Conservation (phyloP, 2,329 filamentous ascomycete species). For the Cladosporium sp. region DNA sequence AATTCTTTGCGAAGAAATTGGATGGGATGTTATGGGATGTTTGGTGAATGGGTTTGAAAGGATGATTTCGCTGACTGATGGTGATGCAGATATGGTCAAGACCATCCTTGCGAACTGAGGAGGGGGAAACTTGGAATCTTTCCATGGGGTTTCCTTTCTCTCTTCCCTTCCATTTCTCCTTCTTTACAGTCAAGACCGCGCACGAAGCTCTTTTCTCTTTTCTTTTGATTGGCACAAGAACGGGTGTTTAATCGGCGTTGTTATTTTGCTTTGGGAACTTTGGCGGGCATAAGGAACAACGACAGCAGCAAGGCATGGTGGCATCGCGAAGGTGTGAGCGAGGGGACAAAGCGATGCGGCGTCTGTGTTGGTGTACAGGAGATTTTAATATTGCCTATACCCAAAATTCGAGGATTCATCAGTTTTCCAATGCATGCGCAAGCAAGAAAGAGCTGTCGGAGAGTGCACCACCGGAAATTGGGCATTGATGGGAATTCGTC, state of each 20-base stretch:
- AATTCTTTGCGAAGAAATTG: neutral
- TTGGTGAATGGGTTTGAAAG: neutral
- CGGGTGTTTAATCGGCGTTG: neutral
- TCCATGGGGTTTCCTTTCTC: neutral
- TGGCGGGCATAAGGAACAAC: neutral
- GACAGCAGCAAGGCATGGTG: neutral
- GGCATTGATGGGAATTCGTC: too few species aligned
- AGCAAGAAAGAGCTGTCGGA: too few species aligned
- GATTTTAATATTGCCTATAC: too few species aligned
- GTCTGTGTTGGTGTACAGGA: too few species aligned
- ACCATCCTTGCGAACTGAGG: conserved; percentile 36
- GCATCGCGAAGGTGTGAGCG: too few species aligned
- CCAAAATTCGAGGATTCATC: too few species aligned
- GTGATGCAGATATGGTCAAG: conserved; percentile 33
- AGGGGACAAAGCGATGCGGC: too few species aligned
- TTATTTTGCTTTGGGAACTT: neutral
- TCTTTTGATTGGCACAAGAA: neutral
- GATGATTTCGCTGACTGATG: neutral
- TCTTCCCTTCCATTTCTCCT: neutral
- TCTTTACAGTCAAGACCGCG: too few species aligned
- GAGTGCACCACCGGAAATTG: too few species aligned
- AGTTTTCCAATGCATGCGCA: too few species aligned
- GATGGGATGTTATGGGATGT: neutral
- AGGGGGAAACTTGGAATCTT: too few species aligned
- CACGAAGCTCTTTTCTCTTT: neutral